These are phyloP conservation scores for Cladosporium sp. DNA, from an alignment of 2,329 filamentous ascomycete species.

Conservation along the genomic window DNA sequence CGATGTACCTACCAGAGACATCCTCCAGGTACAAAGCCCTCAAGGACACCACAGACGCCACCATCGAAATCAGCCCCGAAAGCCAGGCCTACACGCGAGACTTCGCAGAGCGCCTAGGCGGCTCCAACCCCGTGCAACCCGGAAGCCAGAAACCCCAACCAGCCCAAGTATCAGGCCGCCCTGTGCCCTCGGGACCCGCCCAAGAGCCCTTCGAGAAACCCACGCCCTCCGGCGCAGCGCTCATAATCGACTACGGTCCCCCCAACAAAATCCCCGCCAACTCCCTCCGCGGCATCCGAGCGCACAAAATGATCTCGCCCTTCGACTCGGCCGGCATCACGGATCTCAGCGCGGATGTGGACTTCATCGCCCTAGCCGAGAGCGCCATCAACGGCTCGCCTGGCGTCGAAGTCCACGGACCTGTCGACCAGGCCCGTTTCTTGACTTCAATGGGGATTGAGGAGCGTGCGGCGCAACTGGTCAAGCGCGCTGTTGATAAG, in stretches of 20 bases:
- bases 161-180: constrained; percentile 18
- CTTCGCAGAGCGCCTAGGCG: constrained; percentile 80
- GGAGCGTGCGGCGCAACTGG: constrained; percentile 67
- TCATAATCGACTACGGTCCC: constrained; percentile 96
- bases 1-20: constrained; percentile 75
- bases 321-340: constrained; percentile 76
- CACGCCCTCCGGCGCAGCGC: constrained; percentile 70
- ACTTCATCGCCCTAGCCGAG: constrained; percentile 84
- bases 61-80: constrained; percentile 89
- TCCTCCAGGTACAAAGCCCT: constrained; percentile 75
- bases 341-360: constrained; percentile 88
- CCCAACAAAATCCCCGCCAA: constrained; percentile 73
- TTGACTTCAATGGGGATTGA: constrained; percentile 75
- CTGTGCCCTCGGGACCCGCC: constrained; percentile 24
- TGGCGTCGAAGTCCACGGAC: constrained; percentile 86
- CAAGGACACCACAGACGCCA: constrained; percentile 60
- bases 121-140: constrained; percentile 36
- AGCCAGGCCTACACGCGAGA: constrained; percentile 73
- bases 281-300: constrained; percentile 81
- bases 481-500: constrained; percentile 40
- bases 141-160: constrained; percentile 18
- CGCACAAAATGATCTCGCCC: constrained; percentile 71
- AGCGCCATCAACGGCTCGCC: constrained; percentile 69
- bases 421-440: constrained; percentile 79
- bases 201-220: constrained; percentile 46